phyloP scores from a whole-genome alignment of 345 rosid genomes.

The Mercurialis annua region DNA sequence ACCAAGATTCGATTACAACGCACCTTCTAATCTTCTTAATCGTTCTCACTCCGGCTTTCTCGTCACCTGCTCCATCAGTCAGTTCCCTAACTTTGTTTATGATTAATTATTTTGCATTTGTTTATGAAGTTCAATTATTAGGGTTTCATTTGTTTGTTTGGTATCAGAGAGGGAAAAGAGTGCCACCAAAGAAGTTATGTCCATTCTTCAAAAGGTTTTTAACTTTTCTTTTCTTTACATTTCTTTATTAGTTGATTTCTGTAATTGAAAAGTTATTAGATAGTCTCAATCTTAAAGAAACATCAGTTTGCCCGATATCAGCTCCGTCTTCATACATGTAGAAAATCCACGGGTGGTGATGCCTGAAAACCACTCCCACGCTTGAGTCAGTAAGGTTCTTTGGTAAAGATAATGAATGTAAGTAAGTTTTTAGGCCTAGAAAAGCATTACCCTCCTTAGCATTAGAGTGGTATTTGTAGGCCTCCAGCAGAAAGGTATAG shows the following conservation, averaged over 20 bases:
- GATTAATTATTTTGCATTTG: background rate
- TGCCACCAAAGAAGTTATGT: constrained; percentile 83
- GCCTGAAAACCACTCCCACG: no score
- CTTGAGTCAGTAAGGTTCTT: no score
- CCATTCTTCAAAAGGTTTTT: constrained; percentile 74
- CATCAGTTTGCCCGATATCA: background rate
- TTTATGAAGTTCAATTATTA: no score
- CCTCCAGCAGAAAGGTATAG: no score
- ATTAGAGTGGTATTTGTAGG: no score
- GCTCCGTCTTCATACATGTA: no score
- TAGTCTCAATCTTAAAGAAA: background rate
- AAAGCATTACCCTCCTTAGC: no score
- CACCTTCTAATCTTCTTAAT: constrained; percentile 68
- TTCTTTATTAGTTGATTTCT: background rate
- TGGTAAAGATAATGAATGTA: no score
- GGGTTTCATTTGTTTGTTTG: background rate
- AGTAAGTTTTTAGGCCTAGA: no score
- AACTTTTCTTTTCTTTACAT: background rate
- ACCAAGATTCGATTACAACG: constrained; percentile 89
- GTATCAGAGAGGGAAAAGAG: constrained; percentile 85
- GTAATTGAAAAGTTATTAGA: background rate
- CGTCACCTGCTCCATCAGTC: constrained; percentile 80
- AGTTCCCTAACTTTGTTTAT: background rate
- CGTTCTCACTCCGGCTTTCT: constrained; percentile 82
- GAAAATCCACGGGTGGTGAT: no score